Percentiles rank a stretch among this genome's conserved stretches.
These are phyloP conservation scores for Talaromyces pinophilus DNA, from an alignment of 2,329 filamentous ascomycete genomes.

Conservation along the genomic window DNA sequence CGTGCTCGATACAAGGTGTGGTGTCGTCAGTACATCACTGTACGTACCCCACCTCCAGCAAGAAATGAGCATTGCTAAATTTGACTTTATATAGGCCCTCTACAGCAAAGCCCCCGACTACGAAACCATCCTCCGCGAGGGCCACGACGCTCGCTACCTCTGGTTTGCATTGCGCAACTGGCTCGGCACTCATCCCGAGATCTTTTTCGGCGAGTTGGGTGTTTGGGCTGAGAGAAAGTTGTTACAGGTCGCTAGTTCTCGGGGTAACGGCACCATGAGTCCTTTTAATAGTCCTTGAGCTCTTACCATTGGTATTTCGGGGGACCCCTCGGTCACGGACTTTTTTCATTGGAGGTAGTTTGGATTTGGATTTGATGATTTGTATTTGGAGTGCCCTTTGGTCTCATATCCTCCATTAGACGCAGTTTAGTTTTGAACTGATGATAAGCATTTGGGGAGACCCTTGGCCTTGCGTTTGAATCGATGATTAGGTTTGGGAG, in stretches of 20 bases:
- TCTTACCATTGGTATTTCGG: background rate
- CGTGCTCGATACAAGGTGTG: background rate
- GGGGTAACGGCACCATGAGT: background rate
- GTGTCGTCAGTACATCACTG: background rate
- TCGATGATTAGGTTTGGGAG: background rate
- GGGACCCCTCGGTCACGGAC: background rate
- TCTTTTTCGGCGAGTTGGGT: conserved; percentile 5
- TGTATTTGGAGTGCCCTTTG: background rate
- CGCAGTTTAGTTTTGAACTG: background rate
- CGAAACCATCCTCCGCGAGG: background rate
- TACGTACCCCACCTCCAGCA: background rate
- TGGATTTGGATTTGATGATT: background rate
- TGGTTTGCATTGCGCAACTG: background rate
- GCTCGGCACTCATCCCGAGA: background rate
- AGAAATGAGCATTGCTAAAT: too few species aligned
- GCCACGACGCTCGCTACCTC: background rate
- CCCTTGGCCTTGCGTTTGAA: background rate
- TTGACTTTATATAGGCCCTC: background rate
- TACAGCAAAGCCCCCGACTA: background rate
- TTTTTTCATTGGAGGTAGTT: background rate
- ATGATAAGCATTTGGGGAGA: background rate
- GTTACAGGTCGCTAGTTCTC: background rate
- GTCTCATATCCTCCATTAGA: background rate
- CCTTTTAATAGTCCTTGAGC: background rate
- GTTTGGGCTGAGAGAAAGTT: conserved; percentile 2